Evolutionary conservation across 1,139 yeast species (phyloP), one percentile per base, ranked within the genome.

Genomic region (Geotrichum restrictum): DNA sequence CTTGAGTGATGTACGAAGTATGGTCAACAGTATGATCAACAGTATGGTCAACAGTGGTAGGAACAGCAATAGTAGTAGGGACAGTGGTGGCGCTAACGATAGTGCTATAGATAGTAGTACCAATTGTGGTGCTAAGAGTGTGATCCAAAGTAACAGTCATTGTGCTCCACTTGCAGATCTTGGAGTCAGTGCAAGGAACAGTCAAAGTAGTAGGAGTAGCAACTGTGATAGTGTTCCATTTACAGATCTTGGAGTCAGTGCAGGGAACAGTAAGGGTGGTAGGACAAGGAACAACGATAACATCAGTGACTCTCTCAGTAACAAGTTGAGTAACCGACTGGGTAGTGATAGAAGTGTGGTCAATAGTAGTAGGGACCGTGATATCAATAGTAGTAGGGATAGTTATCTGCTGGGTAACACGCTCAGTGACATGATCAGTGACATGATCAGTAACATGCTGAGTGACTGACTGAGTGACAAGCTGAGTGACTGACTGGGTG

Each of bases 151-250:
- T 42, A 19, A 42, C 37, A 42, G 46, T n/a, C 22, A 29, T 32
- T 11, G 37, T 44, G 21, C 24, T 34, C 8, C 7, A 18, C 40
- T 21, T 44, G 31, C 27, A 18, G 31, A 24, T 33, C 16, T 16
- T 33, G 16, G 14, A 19, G 16, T 33, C 48, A 18, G 40, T 32
- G 32, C 21, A 14, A 16, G 48, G 48, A 19, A 40, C 41, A 32
- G 51, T 48, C n/a, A 44, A 14, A 7, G 49, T 46, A 14, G 36
- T 29, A 37, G 49, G 43, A 18, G 19, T 14, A 18, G 44, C 32
- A 22, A 37, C 22, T 3, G 49, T 36, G 13, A 46, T 27, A 21
- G 49, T 46, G 13, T 21, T 32, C 16, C 36, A 34, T n/a, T 31
- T 27, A 21, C 48, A 44, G 16, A 44, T 14, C n/a, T 32, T 33